Conservation (phyloP, 768 basidiomycete species). For the Daedaleopsis nitida region DNA sequence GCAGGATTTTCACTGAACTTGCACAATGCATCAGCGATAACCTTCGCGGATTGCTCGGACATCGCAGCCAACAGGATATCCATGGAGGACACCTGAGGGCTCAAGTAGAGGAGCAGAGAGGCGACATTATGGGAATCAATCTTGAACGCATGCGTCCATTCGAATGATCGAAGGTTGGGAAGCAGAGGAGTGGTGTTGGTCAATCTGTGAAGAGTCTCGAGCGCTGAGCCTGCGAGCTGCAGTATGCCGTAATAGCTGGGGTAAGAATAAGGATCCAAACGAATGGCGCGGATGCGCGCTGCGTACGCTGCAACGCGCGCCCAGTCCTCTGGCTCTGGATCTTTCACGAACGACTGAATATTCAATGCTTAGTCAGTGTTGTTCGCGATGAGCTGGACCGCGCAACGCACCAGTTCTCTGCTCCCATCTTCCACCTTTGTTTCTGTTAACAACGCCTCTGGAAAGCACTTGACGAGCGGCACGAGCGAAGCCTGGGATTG, state of each 20-base stretch:
- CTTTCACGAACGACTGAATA: background rate
- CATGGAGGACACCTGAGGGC: constrained; percentile 8
- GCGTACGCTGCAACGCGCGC: constrained; percentile 14
- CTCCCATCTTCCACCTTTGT: background rate
- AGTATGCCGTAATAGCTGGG: background rate
- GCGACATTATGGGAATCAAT: constrained; percentile 2
- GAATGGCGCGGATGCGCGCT: background rate
- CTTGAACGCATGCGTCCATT: background rate
- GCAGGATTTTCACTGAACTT: background rate
- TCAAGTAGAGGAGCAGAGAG: constrained; percentile 7
- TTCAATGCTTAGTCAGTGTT: background rate
- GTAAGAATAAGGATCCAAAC: background rate
- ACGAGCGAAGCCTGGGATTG: constrained; percentile 3
- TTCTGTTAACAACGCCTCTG: background rate
- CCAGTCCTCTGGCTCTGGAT: constrained; percentile 13
- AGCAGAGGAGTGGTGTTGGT: background rate
- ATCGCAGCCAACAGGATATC: background rate
- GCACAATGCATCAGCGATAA: constrained; percentile 1
- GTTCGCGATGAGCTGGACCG: background rate
- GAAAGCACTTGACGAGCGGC: constrained; percentile 12
- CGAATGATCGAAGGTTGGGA: constrained; percentile 13
- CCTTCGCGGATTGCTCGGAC: background rate
- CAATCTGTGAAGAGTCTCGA: background rate
- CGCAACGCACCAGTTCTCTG: background rate
- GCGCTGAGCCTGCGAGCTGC: background rate